Base-by-base conservation (phyloP, 257 asterid species). In the Verbascum thapsus region DNA sequence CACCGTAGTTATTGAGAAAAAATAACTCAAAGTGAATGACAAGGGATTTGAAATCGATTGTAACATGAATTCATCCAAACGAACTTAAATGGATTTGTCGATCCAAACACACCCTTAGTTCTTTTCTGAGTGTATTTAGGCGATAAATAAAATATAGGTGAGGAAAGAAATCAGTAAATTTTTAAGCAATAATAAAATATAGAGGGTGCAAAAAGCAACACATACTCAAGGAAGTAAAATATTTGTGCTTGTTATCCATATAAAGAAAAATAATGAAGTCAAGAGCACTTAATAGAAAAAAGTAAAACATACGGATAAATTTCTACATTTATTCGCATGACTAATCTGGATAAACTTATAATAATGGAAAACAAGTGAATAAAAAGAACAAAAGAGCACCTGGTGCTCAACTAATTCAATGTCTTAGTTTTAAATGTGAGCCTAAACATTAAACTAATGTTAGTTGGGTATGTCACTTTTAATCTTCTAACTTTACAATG, bases 181-280 rank as follows among this genome's bases (percentile, higher is more conserved):
- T 41, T 22, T 26, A 34, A 53, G n/a, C 19, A 51, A n/a, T 20
- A 12, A 9, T 15, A 66, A 32, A 19, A 17, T 19, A n/a, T 59
- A 32, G 0, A 35, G 10, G 18, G 12, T 9, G 42, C 53, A 69
- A 20, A n/a, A 53, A 38, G 48, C 38, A 10, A 32, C 18, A 62
- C 52, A 52, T 47, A 35, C 54, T 65, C 59, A 58, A 63, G 61
- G 39, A 41, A n/a, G 38, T 49, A 53, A 49, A 49, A n/a, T 51
- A 58, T 16, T 18, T 44, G 10, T 12, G 64, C 56, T 16, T 53
- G n/a, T 26, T 15, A 60, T 50, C 62, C 47, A 20, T 41, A 32
- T 35, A 34, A 11, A 2, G 59, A 52, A 52, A 56, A 56, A 44
- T 48, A 18, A 48, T 37, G 19, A 53, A 45, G 30, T 13, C 20